Conservation (phyloP, 2,329 filamentous ascomycete genomes). For the Davidsoniella australis region DNA sequence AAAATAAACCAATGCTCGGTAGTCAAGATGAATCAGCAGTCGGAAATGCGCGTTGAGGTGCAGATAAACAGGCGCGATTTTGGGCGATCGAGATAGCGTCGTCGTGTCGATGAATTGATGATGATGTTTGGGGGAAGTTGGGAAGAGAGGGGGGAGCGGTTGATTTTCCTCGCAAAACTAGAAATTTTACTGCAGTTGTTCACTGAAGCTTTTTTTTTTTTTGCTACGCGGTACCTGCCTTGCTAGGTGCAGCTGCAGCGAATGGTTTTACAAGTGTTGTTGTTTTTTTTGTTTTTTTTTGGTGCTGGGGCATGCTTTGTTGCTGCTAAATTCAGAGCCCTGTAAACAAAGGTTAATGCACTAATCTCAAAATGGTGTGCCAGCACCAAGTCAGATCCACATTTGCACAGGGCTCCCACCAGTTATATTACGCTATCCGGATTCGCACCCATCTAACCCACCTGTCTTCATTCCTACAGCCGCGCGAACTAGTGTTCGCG, state of each 20-base stretch:
- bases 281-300: too few species aligned
- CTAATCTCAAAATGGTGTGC: not conserved
- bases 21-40: not conserved
- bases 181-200: too few species aligned
- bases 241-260: too few species aligned
- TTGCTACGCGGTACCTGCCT: too few species aligned
- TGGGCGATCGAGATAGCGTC: not conserved
- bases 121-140: constrained; percentile 12
- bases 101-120: not conserved
- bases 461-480: too few species aligned
- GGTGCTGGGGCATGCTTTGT: not conserved
- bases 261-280: too few species aligned
- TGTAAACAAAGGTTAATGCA: constrained; percentile 8
- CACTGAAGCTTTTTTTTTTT: too few species aligned
- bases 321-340: constrained; percentile 6
- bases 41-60: constrained; percentile 7
- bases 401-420: too few species aligned
- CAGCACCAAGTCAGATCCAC: too few species aligned
- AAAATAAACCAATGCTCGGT: constrained; percentile 7
- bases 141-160: constrained; percentile 7
- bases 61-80: not conserved
- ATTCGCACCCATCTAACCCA: too few species aligned
- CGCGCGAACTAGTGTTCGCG: too few species aligned
- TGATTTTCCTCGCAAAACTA: constrained; percentile 5
- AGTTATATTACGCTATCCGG: too few species aligned